A percentile compares a stretch with the other conserved stretches of the same genome.
These are phyloP conservation scores for Furcasterigmium sp. DNA, from an alignment of 2,329 filamentous ascomycete species.

Conservation along the genomic window DNA sequence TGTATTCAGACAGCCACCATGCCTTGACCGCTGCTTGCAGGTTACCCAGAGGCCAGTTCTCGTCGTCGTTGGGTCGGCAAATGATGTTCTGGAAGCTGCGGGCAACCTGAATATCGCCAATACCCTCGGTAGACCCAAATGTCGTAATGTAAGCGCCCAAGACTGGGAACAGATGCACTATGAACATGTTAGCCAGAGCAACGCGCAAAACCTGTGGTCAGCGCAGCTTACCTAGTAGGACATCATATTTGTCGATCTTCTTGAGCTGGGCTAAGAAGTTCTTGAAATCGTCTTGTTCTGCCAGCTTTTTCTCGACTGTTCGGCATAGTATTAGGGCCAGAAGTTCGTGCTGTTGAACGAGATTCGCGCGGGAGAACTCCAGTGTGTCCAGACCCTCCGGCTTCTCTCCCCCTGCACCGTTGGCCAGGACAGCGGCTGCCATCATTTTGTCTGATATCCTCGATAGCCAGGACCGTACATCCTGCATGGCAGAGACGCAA, in stretches of 20 bases:
- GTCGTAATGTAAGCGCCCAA: slow-evolving; percentile 71
- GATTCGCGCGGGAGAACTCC: slow-evolving; percentile 72
- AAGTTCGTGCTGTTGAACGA: slow-evolving; percentile 85
- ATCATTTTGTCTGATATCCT: slow-evolving; percentile 71
- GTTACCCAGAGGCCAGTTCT: slow-evolving; percentile 66
- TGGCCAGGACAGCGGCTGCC: slow-evolving; percentile 69
- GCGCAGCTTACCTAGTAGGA: slow-evolving; percentile 39
- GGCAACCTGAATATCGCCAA: slow-evolving; percentile 61
- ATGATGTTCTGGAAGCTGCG: slow-evolving; percentile 65
- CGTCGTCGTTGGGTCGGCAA: slow-evolving; percentile 59
- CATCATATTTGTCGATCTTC: slow-evolving; percentile 72
- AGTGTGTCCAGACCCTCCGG: slow-evolving; percentile 71
- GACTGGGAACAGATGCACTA: slow-evolving; percentile 78
- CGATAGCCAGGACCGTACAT: slow-evolving; percentile 72
- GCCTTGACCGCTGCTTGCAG: slow-evolving; percentile 74
- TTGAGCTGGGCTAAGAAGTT: slow-evolving; percentile 64
- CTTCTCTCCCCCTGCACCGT: slow-evolving; percentile 42
- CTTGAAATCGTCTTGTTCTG: slow-evolving; percentile 66
- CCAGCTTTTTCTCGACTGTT: slow-evolving; percentile 71
- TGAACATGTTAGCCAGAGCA: slow-evolving; percentile 5
- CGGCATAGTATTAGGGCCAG: slow-evolving; percentile 75
- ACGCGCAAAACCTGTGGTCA: slow-evolving; percentile 11
- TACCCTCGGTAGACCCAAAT: slow-evolving; percentile 73
- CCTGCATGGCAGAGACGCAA: slow-evolving; percentile 71
- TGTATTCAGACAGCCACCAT: slow-evolving; percentile 93